Base-by-base conservation (phyloP, 2,329 filamentous ascomycete species). In the Colletotrichum falcatum region DNA sequence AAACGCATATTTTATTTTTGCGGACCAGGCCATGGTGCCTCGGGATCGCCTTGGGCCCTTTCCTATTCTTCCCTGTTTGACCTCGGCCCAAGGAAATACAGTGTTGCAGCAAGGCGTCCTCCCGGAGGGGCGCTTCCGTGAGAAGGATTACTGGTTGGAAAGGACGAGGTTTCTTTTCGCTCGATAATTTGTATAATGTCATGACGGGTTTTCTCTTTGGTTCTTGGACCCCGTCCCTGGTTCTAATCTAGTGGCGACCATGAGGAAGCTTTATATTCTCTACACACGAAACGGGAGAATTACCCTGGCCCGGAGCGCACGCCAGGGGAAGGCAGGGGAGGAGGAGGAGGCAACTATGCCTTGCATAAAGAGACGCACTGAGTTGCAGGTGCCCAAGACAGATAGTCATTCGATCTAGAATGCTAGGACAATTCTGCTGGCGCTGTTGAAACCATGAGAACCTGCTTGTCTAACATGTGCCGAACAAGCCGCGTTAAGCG, bases 181-280 rank as follows among this genome's bases (percentile, higher is more conserved):
- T 30, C 60, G 37, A 54, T 54, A 14, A 53, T 37, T 37, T 54
- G 48, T 33, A 30, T 44, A 62, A 62, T 62, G 20, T 20, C 26
- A 33, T 26, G 49, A 54, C 35, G 60, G 33, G 35, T 20, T 12
- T 53, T 62, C 6, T 23, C 8, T 23, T 42, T 23, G 35, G 33
- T 18, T n/a, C 26, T 54, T 54, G 35, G 48, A 42, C 12, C 37
- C 60, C 26, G 60, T 54, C 26, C 20, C 26, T 62, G 35, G 14
- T 54, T 54, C 33, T 54, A 62, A 54, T 62, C 20, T 53, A 53
- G 48, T 62, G 30, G 20, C 48, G 20, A 8, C 23, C 26, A 18
- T 7, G 16, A 59, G 26, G 18, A 30, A 56, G 54, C 14, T 39
- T 26, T 56, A 39, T 8, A 18, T 56, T 39, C 54, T 39, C 14